Conservation (phyloP, 2,329 filamentous ascomycete genomes). For the Fusarium cyanostomum region DNA sequence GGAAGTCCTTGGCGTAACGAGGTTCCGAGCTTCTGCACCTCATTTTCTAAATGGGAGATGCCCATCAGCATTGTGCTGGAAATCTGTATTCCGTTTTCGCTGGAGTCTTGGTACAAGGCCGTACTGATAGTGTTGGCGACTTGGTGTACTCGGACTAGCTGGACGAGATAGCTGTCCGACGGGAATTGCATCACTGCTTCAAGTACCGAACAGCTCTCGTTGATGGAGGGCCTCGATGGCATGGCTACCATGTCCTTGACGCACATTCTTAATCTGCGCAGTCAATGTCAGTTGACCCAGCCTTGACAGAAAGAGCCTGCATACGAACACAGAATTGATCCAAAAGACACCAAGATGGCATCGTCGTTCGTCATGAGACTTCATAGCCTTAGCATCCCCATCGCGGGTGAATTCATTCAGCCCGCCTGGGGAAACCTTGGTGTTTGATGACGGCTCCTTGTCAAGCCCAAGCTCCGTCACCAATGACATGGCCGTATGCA, state of each 20-base stretch:
- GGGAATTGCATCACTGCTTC: not conserved
- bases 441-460: not conserved
- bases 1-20: not conserved
- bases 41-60: constrained; percentile 7
- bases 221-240: not conserved
- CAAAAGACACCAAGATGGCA: constrained; percentile 18
- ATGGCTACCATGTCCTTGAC: not conserved
- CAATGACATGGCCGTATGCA: constrained; percentile 16
- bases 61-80: not conserved
- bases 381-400: not conserved
- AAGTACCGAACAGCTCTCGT: not conserved
- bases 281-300: not conserved
- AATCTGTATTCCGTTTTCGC: not conserved
- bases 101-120: not conserved
- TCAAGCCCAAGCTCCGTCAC: constrained; percentile 6
- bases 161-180: not conserved
- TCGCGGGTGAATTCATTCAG: not conserved
- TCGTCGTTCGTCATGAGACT: constrained; percentile 1
- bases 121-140: not conserved
- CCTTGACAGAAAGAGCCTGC: rapidly evolving
- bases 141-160: constrained; percentile 5
- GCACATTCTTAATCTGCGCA: not conserved
- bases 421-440: not conserved
- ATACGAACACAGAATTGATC: constrained; percentile 10
- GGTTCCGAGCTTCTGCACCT: not conserved